phyloP scores from a whole-genome alignment of 306 rosid genomes.

The Castanea mollissima region DNA sequence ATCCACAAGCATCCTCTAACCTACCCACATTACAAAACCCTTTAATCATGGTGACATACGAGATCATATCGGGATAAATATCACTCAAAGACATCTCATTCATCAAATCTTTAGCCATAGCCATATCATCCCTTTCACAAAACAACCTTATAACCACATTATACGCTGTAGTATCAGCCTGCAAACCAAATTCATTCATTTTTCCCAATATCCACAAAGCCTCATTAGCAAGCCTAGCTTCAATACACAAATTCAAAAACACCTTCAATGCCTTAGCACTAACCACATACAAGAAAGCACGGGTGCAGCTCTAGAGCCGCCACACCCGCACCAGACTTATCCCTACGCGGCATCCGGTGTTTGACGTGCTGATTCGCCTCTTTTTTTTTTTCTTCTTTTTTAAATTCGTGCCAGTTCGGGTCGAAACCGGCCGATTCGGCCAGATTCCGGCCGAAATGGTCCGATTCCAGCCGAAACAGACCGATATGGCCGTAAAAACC shows the following conservation, averaged over 20 bases:
- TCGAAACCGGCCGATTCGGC: no score
- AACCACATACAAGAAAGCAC: conserved; percentile 27
- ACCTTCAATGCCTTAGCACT: conserved; percentile 58
- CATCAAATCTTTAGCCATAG: conserved; percentile 50
- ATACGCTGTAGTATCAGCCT: conserved; percentile 59
- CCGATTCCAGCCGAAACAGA: no score
- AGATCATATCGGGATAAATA: conserved; percentile 63
- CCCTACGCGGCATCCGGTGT: no score
- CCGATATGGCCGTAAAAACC: no score
- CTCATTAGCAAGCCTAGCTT: conserved; percentile 62
- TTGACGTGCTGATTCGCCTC: no score
- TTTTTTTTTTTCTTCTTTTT: no score
- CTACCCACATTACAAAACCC: background rate
- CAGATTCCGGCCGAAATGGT: no score
- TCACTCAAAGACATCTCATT: conserved; percentile 47
- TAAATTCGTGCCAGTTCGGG: no score
- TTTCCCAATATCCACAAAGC: conserved; percentile 64
- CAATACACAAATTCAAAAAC: conserved; percentile 60
- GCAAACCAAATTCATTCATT: conserved; percentile 50
- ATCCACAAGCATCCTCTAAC: conserved; percentile 50
- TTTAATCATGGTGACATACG: conserved; percentile 14
- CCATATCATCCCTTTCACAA: no score
- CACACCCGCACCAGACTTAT: no score
- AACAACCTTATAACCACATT: conserved; percentile 48
- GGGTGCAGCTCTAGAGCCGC: no score